phyloP scores from a whole-genome alignment of 2,329 filamentous ascomycete species.

The Alternaria metachromatica region DNA sequence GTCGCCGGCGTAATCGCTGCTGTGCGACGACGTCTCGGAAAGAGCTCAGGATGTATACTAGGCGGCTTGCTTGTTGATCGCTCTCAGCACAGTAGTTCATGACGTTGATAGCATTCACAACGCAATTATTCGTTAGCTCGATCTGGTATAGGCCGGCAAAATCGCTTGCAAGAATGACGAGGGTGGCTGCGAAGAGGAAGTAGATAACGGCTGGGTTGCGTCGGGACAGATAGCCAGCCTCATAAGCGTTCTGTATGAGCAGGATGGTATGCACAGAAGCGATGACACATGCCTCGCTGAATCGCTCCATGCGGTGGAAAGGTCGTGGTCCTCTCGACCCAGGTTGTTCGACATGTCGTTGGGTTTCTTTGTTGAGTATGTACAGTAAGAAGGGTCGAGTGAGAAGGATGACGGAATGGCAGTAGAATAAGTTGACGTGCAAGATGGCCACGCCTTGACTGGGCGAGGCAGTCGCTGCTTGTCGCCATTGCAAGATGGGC shows the following conservation, averaged over 20 bases:
- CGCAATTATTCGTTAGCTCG: slow-evolving; percentile 44
- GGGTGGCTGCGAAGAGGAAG: slow-evolving; percentile 51
- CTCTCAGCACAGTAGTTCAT: slow-evolving; percentile 51
- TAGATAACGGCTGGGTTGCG: slow-evolving; percentile 52
- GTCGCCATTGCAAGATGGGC: slow-evolving; percentile 58
- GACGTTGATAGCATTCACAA: slow-evolving; percentile 48
- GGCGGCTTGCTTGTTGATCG: slow-evolving; percentile 49
- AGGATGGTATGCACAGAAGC: slow-evolving; percentile 52
- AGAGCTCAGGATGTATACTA: slow-evolving; percentile 47
- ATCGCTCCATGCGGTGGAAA: slow-evolving; percentile 56
- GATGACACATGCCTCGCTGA: slow-evolving; percentile 53
- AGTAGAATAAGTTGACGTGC: slow-evolving; percentile 67
- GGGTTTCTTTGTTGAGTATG: slow-evolving; percentile 57
- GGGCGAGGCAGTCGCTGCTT: slow-evolving; percentile 54
- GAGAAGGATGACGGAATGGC: slow-evolving; percentile 68
- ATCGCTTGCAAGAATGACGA: slow-evolving; percentile 51
- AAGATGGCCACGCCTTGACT: slow-evolving; percentile 65
- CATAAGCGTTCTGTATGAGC: slow-evolving; percentile 50
- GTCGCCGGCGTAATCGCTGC: slow-evolving; percentile 38
- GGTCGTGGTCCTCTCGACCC: slow-evolving; percentile 34
- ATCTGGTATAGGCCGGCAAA: slow-evolving; percentile 47
- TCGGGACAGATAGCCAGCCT: slow-evolving; percentile 50
- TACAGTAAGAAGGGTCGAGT: slow-evolving; percentile 70
- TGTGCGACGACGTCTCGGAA: slow-evolving; percentile 49
- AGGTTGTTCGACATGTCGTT: slow-evolving; percentile 42